phyloP scores from a whole-genome alignment of 305 asterid species.

The Rubia peregrina region DNA sequence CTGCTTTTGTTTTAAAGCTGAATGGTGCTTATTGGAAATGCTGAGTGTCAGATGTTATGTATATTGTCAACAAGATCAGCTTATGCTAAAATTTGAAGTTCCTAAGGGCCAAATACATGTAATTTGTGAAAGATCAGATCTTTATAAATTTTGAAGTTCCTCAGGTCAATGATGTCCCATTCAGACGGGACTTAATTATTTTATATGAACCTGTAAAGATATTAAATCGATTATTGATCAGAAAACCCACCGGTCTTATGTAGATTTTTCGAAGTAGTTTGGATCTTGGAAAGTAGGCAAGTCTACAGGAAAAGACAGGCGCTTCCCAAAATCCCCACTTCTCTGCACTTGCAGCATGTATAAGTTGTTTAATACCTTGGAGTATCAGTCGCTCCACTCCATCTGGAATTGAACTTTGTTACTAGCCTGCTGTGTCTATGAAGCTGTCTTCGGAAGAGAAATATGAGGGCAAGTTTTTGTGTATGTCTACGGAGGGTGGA shows the following conservation, averaged over 20 bases:
- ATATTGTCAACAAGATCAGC: not conserved
- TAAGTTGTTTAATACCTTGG: not conserved
- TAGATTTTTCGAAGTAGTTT: too few relatives aligned
- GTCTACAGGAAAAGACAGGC: not conserved
- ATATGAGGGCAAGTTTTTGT: not conserved
- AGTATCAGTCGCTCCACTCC: not conserved
- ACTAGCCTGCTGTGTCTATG: not conserved
- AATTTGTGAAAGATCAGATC: not conserved
- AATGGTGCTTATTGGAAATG: not conserved
- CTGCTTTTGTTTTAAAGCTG: not conserved
- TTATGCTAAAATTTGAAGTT: not conserved
- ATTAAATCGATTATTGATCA: not conserved
- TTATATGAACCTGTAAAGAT: not conserved
- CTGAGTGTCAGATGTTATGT: not conserved
- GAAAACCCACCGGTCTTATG: not conserved
- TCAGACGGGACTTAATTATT: not conserved
- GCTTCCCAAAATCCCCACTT: not conserved
- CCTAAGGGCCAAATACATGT: not conserved
- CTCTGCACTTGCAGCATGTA: not conserved
- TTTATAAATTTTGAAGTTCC: not conserved
- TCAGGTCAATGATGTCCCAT: not conserved
- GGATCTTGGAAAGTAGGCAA: not conserved
- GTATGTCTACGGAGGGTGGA: not conserved
- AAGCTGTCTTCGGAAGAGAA: too few relatives aligned
- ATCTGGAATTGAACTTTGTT: not conserved